Percentiles rank a stretch among this genome's conserved stretches.
Evolutionary conservation across 352 stramenopile species (phyloP).

Genomic region (Pythium monospermum): DNA sequence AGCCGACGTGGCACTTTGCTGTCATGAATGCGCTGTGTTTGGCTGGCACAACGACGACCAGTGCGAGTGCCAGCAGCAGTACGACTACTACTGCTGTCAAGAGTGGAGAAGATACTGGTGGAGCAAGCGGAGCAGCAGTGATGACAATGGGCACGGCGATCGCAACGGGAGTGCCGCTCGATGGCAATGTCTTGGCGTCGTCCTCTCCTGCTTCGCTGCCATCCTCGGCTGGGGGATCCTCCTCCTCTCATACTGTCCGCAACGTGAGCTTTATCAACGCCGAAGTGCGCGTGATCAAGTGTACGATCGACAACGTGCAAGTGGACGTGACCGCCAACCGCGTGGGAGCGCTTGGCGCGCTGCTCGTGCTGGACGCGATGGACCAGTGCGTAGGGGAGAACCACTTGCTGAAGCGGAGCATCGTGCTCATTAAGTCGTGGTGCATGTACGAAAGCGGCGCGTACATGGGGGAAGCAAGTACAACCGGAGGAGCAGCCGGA

Average conservation of each 20-base stretch:
- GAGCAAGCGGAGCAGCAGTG: too few species aligned
- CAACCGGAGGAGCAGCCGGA: slow-evolving; percentile 8
- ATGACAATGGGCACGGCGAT: background rate
- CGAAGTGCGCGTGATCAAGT: slow-evolving; percentile 87
- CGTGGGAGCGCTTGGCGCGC: slow-evolving; percentile 66
- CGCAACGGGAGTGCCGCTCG: background rate
- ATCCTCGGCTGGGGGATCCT: background rate
- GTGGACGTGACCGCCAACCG: slow-evolving; percentile 88
- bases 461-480: slow-evolving; percentile 30
- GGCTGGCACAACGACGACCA: slow-evolving; percentile 40
- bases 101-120: slow-evolving; percentile 21
- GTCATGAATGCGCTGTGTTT: slow-evolving; percentile 83
- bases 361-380: slow-evolving; percentile 84
- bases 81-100: too few species aligned
- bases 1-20: slow-evolving; percentile 80
- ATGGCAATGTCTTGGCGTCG: background rate
- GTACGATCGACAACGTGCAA: slow-evolving; percentile 87
- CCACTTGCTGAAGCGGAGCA: slow-evolving; percentile 85
- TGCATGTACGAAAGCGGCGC: slow-evolving; percentile 79
- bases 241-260: slow-evolving; percentile 48
- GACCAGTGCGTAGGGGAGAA: slow-evolving; percentile 64
- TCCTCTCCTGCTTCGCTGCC: background rate
- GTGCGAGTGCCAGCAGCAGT: too few species aligned
- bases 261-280: slow-evolving; percentile 91
- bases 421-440: slow-evolving; percentile 89